Evolutionary conservation across 2,329 filamentous ascomycete genomes (phyloP).

Genomic region (Pyrenophora teres): DNA sequence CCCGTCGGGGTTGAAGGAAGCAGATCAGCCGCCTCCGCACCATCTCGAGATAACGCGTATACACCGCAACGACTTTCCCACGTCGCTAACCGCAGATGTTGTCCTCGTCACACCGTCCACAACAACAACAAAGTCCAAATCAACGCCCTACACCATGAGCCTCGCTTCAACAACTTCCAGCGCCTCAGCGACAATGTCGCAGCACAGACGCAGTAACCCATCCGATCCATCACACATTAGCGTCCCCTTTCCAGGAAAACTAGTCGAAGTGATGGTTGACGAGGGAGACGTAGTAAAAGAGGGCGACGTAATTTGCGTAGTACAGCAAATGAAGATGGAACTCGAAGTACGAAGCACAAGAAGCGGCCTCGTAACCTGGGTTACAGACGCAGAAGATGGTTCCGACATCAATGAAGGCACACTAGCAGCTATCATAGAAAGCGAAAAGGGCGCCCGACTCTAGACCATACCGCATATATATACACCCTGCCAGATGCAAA

Average conservation of each 20-base stretch:
- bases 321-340: constrained; percentile 73
- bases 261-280: constrained; percentile 64
- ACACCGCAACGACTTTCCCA: constrained; percentile 64
- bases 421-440: constrained; percentile 56
- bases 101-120: constrained; percentile 56
- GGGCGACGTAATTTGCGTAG: constrained; percentile 62
- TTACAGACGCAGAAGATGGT: constrained; percentile 58
- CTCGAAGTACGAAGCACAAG: constrained; percentile 62
- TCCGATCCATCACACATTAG: constrained; percentile 58
- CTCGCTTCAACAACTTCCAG: constrained; percentile 52
- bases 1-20: constrained; percentile 23
- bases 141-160: constrained; percentile 53
- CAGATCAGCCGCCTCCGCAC: constrained; percentile 41
- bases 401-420: constrained; percentile 63
- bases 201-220: constrained; percentile 57
- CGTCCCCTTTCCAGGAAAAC: constrained; percentile 62
- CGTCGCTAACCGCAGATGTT: constrained; percentile 59
- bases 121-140: constrained; percentile 48
- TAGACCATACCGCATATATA: background rate
- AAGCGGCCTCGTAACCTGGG: constrained; percentile 57
- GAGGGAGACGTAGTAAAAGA: constrained; percentile 59
- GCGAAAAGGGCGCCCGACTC: constrained; percentile 15
- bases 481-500: background rate
- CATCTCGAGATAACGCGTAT: constrained; percentile 61
- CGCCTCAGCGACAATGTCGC: constrained; percentile 46